Base-by-base conservation (phyloP, 768 basidiomycete genomes). In the Steccherinum ochraceum region DNA sequence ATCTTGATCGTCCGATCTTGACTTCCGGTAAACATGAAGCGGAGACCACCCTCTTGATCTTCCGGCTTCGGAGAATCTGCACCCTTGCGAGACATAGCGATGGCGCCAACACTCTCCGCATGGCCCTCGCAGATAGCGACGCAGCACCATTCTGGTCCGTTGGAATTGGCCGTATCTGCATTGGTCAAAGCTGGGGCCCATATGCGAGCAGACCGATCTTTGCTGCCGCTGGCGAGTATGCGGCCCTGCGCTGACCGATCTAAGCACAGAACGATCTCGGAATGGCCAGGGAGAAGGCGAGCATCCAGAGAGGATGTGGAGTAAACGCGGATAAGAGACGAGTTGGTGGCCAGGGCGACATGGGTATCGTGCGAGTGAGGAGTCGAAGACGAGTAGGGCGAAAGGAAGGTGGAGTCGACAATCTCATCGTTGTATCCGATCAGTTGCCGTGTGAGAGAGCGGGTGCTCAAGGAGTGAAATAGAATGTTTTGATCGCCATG, bases 351-450 rank as follows among this genome's bases (percentile, higher is more conserved):
- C 18, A 99, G 74, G 18, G 95, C 96, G 25, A 98, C 70, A 59
- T 90, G 85, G 1, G 83, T 77, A 64, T 93, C 89, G 25, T 56
- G 54, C 2, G 51, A 49, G 48, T 63, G 64, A 20, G 61, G 54
- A 39, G 57, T 50, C 13, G 62, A 45, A 0, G 56, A 24, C 4
- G 61, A 55, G 64, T 21, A 60, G n/a, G 25, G 75, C 63, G 42
- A 79, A 52, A 99, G 76, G 69, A 93, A 91, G 23, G 79, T 74
- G 3, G 84, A 80, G 60, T 98, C 96, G 46, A 97, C 87, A 57
- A 98, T 93, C 67, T 98, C 95, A 67, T 99, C 96, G 66, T 98
- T 98, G 76, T 87, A 99, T 0, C 96, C 96, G 59, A 98, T 84
- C 57, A 98, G 70, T 59, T 97, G 95, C 16, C 89, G 85, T 2